Percentiles rank a stretch among this genome's conserved stretches.
Evolutionary conservation across 2,329 filamentous ascomycete genomes (phyloP).

Genomic region (Epicoccum sorghinum): DNA sequence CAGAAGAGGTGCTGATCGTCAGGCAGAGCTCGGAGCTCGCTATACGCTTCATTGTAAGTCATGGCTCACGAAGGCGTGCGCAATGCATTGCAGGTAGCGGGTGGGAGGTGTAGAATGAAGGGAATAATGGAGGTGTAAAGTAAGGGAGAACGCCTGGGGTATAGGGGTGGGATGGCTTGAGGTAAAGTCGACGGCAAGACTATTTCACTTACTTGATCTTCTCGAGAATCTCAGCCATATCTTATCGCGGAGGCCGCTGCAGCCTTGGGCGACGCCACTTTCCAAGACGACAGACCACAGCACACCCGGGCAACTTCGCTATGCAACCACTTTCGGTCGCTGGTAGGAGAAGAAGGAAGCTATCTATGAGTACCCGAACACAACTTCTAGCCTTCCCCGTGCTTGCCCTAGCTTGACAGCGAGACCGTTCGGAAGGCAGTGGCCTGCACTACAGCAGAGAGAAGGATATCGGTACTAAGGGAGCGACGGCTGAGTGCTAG

Average conservation of each 20-base stretch:
- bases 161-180: background rate
- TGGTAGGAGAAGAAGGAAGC: slow-evolving; percentile 5
- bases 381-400: slow-evolving; percentile 1
- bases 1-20: slow-evolving; percentile 56
- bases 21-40: slow-evolving; percentile 47
- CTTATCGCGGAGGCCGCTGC: slow-evolving; percentile 16
- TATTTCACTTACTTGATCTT: slow-evolving; percentile 40
- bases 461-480: background rate
- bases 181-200: background rate
- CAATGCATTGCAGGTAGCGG: background rate
- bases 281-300: slow-evolving; percentile 20
- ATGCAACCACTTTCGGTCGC: background rate
- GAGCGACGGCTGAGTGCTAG: background rate
- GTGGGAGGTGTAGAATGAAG: background rate
- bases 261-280: slow-evolving; percentile 4
- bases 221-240: slow-evolving; percentile 44
- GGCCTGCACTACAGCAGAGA: background rate
- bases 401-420: background rate
- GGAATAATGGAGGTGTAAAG: background rate
- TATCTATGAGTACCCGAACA: slow-evolving; percentile 12
- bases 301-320: background rate
- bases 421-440: background rate
- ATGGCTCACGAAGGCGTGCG: slow-evolving; percentile 15
- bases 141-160: background rate
- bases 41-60: slow-evolving; percentile 32